phyloP scores from a whole-genome alignment of 768 basidiomycete species.

The Boletus rubescentipes region DNA sequence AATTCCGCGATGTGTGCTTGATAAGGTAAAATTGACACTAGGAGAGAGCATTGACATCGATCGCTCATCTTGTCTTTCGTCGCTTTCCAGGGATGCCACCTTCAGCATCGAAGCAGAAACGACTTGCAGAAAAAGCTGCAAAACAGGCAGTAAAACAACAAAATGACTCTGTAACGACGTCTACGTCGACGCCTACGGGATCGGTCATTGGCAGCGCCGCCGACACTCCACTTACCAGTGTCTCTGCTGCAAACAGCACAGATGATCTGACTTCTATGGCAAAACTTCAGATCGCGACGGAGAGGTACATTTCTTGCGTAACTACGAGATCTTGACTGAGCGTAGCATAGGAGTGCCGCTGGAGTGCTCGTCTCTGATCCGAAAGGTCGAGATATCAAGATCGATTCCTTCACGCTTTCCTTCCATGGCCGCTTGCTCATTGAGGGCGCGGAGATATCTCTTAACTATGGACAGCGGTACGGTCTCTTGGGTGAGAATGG shows the following conservation, averaged over 20 bases:
- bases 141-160: constrained; percentile 65
- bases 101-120: constrained; percentile 87
- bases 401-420: constrained; percentile 91
- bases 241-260: constrained; percentile 74
- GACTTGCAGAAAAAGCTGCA: constrained; percentile 91
- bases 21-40: constrained; percentile 17
- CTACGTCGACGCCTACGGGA: constrained; percentile 61
- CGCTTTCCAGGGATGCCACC: constrained; percentile 54
- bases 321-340: not conserved
- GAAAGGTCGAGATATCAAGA: constrained; percentile 96
- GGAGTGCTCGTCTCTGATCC: constrained; percentile 92
- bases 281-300: constrained; percentile 85
- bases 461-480: constrained; percentile 91
- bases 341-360: constrained; percentile 65
- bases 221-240: constrained; percentile 80
- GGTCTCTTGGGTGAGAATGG: constrained; percentile 97
- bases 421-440: constrained; percentile 93
- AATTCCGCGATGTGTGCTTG: constrained; percentile 19
- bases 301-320: constrained; percentile 54
- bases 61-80: constrained; percentile 17
- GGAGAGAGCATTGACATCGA: constrained; percentile 24
- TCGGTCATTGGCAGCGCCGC: constrained; percentile 61
- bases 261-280: constrained; percentile 87
- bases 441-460: constrained; percentile 62
- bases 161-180: constrained; percentile 43